Evolutionary conservation across 179 eudicot genomes (phyloP).

Genomic region (Drosera spatulata): DNA sequence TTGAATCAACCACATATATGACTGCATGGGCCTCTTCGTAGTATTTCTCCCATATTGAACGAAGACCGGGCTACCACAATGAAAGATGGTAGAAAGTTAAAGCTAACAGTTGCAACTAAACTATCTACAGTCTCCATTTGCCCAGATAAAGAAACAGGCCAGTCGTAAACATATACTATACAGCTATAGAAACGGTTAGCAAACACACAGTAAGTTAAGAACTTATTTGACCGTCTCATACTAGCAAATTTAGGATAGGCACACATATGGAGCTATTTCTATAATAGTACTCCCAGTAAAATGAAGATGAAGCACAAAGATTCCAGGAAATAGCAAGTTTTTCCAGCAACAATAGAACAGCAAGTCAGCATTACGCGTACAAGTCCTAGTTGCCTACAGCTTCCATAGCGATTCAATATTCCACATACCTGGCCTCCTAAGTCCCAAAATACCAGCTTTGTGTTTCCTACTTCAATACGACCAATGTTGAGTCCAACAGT

Average conservation of each 20-base stretch:
- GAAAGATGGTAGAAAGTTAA: not conserved
- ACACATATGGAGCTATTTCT: no score
- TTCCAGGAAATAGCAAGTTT: no score
- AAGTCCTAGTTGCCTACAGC: not conserved
- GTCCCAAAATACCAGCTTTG: slow-evolving; percentile 98
- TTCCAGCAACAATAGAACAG: not conserved
- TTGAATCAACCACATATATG: slow-evolving; percentile 83
- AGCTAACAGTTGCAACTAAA: not conserved
- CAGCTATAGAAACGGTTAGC: no score
- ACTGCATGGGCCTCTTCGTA: slow-evolving; percentile 99
- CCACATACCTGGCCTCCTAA: slow-evolving; percentile 94
- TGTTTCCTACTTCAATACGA: slow-evolving; percentile 80
- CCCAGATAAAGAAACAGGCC: no score
- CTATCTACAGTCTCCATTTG: not conserved
- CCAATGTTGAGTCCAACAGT: slow-evolving; percentile 98
- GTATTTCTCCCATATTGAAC: slow-evolving; percentile 97
- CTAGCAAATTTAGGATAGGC: no score
- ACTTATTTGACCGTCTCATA: no score
- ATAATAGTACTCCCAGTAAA: no score
- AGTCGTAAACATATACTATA: no score
- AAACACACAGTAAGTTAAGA: no score
- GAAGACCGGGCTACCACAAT: slow-evolving; percentile 73
- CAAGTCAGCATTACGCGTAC: not conserved
- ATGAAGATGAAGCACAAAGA: no score
- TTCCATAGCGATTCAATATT: not conserved